Evolutionary conservation across 805 yeast species (phyloP).

Genomic region (Saccharomyces cerevisiae): DNA sequence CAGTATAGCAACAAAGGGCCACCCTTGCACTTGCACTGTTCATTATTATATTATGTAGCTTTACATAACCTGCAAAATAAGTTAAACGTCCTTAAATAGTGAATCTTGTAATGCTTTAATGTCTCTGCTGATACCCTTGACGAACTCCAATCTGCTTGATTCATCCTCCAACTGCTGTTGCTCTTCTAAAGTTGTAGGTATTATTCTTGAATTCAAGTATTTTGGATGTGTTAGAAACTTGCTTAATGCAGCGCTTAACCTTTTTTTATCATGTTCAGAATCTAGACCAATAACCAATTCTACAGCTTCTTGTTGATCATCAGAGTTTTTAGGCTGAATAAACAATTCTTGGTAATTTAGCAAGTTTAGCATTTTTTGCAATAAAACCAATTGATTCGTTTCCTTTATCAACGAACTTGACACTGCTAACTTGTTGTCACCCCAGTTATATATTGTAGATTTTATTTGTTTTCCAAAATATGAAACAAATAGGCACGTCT

Average conservation of each 20-base stretch:
- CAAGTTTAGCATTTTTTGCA: slow-evolving; percentile 49
- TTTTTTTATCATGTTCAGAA: slow-evolving; percentile 47
- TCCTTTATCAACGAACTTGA: slow-evolving; percentile 51
- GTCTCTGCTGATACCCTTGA: slow-evolving; percentile 40
- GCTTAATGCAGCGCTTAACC: slow-evolving; percentile 51
- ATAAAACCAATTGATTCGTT: slow-evolving; percentile 56
- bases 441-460: slow-evolving; percentile 62
- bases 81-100: slow-evolving; percentile 16
- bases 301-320: slow-evolving; percentile 15
- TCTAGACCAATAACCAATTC: slow-evolving; percentile 54
- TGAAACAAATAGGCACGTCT: slow-evolving; percentile 52
- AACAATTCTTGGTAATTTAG: slow-evolving; percentile 47
- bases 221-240: slow-evolving; percentile 82
- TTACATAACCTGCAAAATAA: not conserved
- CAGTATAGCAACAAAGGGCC: too few relatives aligned
- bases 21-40: too few relatives aligned
- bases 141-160: slow-evolving; percentile 35
- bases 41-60: not conserved
- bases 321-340: slow-evolving; percentile 13
- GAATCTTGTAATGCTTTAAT: slow-evolving; percentile 46
- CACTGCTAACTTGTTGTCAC: slow-evolving; percentile 34
- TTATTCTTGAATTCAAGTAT: slow-evolving; percentile 60
- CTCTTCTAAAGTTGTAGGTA: slow-evolving; percentile 58
- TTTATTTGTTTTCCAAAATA: slow-evolving; percentile 60
- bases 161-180: slow-evolving; percentile 47